Conservation (phyloP, 495 filamentous ascomycete genomes). For the Penicillium arizonense region DNA sequence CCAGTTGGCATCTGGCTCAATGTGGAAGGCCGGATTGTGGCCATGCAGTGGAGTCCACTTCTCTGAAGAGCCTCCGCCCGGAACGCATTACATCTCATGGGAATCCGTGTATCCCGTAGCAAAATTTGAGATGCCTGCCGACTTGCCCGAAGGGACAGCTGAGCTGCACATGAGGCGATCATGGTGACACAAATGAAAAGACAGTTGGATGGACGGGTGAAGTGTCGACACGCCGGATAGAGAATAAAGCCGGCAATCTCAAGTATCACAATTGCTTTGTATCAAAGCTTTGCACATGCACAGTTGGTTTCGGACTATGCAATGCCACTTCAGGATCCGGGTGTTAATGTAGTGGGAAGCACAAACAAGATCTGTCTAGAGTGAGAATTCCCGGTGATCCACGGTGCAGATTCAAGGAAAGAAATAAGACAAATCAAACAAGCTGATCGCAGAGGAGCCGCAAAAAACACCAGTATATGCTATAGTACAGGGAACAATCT, state of each 20-base stretch:
- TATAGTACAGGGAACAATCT: constrained; percentile 9
- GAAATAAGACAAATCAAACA: neutral
- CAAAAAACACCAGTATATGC: neutral
- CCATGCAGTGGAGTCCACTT: constrained; percentile 9
- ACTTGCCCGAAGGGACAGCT: constrained; percentile 10
- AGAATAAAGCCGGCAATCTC: neutral
- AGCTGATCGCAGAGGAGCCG: neutral
- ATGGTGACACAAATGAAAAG: constrained; percentile 13
- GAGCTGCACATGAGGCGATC: constrained; percentile 10
- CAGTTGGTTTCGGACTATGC: neutral
- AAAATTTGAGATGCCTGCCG: constrained; percentile 2
- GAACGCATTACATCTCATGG: constrained; percentile 1
- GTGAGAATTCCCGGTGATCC: too few relatives aligned
- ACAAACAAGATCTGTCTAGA: too few relatives aligned
- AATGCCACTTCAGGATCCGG: neutral
- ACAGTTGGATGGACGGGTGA: too few relatives aligned
- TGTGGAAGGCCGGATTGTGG: constrained; percentile 2
- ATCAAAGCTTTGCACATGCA: neutral
- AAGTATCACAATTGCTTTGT: neutral
- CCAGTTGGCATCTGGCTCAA: constrained; percentile 6
- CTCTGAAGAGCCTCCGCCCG: neutral
- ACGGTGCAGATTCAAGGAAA: neutral
- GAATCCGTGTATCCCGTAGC: neutral
- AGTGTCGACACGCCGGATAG: too few relatives aligned
- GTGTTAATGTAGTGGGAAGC: neutral